These are phyloP conservation scores for Russula virescens DNA, from an alignment of 768 basidiomycete genomes.

Conservation along the genomic window DNA sequence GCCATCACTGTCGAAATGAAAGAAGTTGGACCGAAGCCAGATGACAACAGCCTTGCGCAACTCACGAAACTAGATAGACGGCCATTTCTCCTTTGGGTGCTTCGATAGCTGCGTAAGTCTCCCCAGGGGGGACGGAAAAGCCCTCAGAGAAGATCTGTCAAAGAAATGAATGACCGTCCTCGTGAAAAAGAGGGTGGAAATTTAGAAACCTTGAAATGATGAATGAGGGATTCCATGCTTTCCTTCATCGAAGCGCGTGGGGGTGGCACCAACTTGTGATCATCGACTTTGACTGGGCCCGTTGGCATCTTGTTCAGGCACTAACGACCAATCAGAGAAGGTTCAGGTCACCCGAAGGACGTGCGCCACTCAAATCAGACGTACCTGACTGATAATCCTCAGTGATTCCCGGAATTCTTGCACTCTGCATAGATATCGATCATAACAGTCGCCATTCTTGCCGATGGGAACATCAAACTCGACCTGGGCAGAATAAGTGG, in stretches of 20 bases:
- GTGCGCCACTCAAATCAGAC: slow-evolving; percentile 17
- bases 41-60: slow-evolving; percentile 23
- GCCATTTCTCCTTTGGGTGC: slow-evolving; percentile 99
- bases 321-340: slow-evolving; percentile 34
- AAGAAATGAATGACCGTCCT: slow-evolving; percentile 5
- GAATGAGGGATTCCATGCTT: slow-evolving; percentile 95
- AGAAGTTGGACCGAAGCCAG: background rate
- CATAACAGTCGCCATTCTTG: slow-evolving; percentile 95
- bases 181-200: background rate
- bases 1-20: slow-evolving; percentile 59
- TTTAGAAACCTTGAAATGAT: slow-evolving; percentile 84
- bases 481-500: slow-evolving; percentile 44
- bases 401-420: slow-evolving; percentile 97
- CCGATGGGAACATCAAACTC: slow-evolving; percentile 98
- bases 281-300: slow-evolving; percentile 90
- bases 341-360: background rate
- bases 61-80: slow-evolving; percentile 93
- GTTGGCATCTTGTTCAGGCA: slow-evolving; percentile 96
- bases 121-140: slow-evolving; percentile 91
- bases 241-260: slow-evolving; percentile 99
- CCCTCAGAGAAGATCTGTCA: slow-evolving; percentile 89
- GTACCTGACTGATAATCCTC: slow-evolving; percentile 74
- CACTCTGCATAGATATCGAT: slow-evolving; percentile 94
- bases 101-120: slow-evolving; percentile 96
- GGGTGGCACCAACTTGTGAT: slow-evolving; percentile 95